Base-by-base conservation (phyloP, 75 land plant species). In the Ceratopteris richardii region DNA sequence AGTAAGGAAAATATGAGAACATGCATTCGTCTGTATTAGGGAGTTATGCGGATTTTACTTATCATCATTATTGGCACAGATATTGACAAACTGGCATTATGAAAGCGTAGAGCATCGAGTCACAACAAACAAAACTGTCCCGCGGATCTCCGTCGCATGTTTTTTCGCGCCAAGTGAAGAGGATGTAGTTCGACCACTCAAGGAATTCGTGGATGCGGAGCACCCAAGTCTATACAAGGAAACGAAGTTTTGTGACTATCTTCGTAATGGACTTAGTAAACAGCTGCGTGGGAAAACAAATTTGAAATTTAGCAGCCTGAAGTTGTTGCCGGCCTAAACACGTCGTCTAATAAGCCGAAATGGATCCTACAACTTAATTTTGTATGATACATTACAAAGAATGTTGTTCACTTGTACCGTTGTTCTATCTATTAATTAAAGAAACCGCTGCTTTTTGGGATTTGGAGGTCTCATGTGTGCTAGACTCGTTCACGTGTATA, bases 31-130 rank as follows among this genome's bases (percentile, higher is more conserved):
- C n/a, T n/a, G n/a, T n/a, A n/a, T n/a, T n/a, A n/a, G n/a, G n/a
- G n/a, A n/a, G n/a, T n/a, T n/a, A n/a, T n/a, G n/a, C n/a, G n/a
- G n/a, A n/a, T n/a, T n/a, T n/a, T n/a, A 46, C 2, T 46, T 2
- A 17, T 18, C 50, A 46, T n/a, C 50, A 23, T 23, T 54, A 7
- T 28, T 17, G 22, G 5, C 16, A 5, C 68, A 80, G 83, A 48
- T 80, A 56, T 14, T 66, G 11, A 60, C 73, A 6, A 80, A 80
- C 43, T 72, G 71, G 11, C 62, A 44, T 17, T 78, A 69, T 52
- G 70, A 41, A 57, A 78, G 81, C 37, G 75, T 68, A 2, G 75
- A 78, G 61, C 85, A 82, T 57, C 74, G 85, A 60, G 82, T 62
- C 0, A 0, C 71, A 18, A 60, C 61, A 0, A 62, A 58, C 18